Conservation (phyloP, 2,329 filamentous ascomycete genomes). For the Sarocladiaceae sp. region DNA sequence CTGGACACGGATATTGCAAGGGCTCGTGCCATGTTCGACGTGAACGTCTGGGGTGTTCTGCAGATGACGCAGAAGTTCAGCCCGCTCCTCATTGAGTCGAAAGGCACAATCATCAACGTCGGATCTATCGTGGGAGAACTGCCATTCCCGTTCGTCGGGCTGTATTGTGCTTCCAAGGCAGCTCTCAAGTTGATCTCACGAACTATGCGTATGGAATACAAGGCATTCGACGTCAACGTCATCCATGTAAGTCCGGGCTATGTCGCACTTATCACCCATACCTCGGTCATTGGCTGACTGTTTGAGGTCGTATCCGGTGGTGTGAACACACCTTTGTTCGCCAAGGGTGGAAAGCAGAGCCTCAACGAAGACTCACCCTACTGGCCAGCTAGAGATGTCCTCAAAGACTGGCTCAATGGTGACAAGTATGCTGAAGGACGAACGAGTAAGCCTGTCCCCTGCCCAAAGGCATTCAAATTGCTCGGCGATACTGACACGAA, state of each 20-base stretch:
- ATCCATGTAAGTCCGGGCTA: constrained; percentile 18
- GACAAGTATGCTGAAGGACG: constrained; percentile 7
- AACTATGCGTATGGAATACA: constrained; percentile 36
- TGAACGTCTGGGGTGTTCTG: constrained; percentile 36
- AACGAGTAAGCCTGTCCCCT: background rate
- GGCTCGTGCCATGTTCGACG: constrained; percentile 33
- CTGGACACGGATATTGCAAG: constrained; percentile 24
- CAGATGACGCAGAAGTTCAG: constrained; percentile 18
- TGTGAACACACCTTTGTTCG: constrained; percentile 26
- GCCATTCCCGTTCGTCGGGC: constrained; percentile 25
- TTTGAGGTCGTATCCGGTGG: constrained; percentile 25
- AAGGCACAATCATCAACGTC: constrained; percentile 21
- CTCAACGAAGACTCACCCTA: constrained; percentile 26
- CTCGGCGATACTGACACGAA: background rate
- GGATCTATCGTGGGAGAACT: constrained; percentile 14
- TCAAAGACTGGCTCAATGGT: constrained; percentile 16
- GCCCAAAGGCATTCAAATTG: background rate
- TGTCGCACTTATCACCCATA: background rate
- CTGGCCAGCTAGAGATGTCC: constrained; percentile 13
- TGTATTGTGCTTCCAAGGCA: constrained; percentile 40
- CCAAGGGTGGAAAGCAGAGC: constrained; percentile 36
- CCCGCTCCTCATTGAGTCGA: constrained; percentile 16
- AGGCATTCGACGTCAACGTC: constrained; percentile 28
- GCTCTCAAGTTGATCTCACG: constrained; percentile 33
- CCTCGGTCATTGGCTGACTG: constrained; percentile 13